Conservation (phyloP, 768 basidiomycete genomes). For the Lactarius evosmus region DNA sequence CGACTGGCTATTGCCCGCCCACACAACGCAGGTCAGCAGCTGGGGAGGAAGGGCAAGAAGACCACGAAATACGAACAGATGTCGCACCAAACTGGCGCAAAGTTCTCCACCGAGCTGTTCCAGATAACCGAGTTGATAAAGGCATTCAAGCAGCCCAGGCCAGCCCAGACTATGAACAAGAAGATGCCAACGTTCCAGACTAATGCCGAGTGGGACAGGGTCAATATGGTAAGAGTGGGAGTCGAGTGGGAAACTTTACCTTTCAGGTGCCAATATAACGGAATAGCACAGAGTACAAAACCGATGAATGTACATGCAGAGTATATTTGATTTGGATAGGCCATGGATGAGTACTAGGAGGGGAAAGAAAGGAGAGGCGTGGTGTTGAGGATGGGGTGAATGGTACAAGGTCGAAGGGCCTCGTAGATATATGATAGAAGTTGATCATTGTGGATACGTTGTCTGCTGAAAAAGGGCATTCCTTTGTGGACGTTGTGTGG, state of each 20-base stretch:
- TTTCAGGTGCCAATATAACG: conserved; percentile 56
- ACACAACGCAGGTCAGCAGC: not conserved
- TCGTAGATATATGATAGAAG: conserved; percentile 5
- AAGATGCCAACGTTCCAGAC: conserved; percentile 72
- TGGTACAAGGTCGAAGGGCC: not conserved
- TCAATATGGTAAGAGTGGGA: not conserved
- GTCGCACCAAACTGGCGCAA: conserved; percentile 53
- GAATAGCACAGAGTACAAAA: conserved; percentile 48
- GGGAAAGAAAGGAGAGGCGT: not conserved
- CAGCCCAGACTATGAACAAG: conserved; percentile 66
- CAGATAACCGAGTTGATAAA: conserved; percentile 72
- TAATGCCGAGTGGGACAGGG: conserved; percentile 18
- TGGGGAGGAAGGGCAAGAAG: not conserved
- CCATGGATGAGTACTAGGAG: not conserved
- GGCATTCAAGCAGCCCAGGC: conserved; percentile 51
- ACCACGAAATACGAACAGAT: conserved; percentile 41
- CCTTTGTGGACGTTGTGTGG: conserved; percentile 10
- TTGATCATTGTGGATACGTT: conserved; percentile 7
- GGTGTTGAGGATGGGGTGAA: not conserved
- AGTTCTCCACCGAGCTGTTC: conserved; percentile 51
- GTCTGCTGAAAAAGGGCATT: conserved; percentile 3
- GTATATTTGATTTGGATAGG: conserved; percentile 29
- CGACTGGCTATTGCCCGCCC: conserved; percentile 31
- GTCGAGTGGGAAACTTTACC: conserved; percentile 27
- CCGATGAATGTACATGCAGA: conserved; percentile 43